Base-by-base conservation (phyloP, 2,329 filamentous ascomycete species). In the Trichoderma endophyticum region DNA sequence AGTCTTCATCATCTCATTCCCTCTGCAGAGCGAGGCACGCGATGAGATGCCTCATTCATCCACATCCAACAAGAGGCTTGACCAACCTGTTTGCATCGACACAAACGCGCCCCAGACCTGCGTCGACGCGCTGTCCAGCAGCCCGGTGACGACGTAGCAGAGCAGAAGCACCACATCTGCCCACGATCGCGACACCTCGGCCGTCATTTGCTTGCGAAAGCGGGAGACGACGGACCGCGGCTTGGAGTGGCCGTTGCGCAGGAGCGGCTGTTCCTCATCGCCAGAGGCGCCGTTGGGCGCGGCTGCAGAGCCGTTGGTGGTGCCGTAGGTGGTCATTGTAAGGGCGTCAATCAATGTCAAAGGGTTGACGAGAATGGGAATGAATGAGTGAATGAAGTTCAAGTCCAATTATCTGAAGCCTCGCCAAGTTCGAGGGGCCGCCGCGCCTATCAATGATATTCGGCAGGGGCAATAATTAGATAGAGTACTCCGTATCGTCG, bases 51-150 rank as follows among this genome's bases (percentile, higher is more conserved):
- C 15, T 15, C 11, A n/a, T 36, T 26, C 21, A 26, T 68, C 54
- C 14, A 36, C 11, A n/a, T 62, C 3, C 36, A 26, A 3, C 34
- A 54, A 57, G 26, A 14, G 56, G 67, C 32, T 5, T 14, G 34
- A 81, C 83, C 74, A 77, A 88, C 92, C 92, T 36, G 92, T 95
- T 78, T 95, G 93, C 92, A 95, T 95, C 76, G 90, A 93, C 54
- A 94, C 92, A 76, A 95, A 95, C 3, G 91, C 91, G 14, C 92
- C 91, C 90, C 92, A 95, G 56, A 92, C 91, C 71, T 90, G 91
- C 61, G 93, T 91, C 3, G 92, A 90, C 3, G 91, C 90, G 81
- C 91, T 93, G 81, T 95, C 93, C 8, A 94, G 86, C 12, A 95
- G 83, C 4, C 93, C 93, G 0, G 93, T 95, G 78, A 94, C 91